These are phyloP conservation scores for Cytospora chrysosperma DNA, from an alignment of 2,329 filamentous ascomycete genomes.

Conservation along the genomic window DNA sequence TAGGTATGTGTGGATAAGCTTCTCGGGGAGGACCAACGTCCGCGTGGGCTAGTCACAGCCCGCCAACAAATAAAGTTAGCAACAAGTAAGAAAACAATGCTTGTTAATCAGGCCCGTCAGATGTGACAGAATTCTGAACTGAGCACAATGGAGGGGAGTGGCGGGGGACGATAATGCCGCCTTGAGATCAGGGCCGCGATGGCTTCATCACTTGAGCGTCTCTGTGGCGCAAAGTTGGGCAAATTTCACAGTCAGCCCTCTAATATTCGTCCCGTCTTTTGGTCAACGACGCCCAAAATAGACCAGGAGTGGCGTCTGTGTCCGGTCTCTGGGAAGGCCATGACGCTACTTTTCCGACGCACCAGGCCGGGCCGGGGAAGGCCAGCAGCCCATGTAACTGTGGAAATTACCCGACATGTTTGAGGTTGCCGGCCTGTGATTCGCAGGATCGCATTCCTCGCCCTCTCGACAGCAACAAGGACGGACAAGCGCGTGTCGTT, in stretches of 20 bases:
- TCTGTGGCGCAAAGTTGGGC: not conserved
- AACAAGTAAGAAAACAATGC: too few species aligned
- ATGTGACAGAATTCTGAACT: not conserved
- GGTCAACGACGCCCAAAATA: not conserved
- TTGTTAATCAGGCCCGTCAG: not conserved
- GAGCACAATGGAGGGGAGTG: not conserved
- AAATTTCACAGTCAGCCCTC: not conserved
- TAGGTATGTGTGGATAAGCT: not conserved
- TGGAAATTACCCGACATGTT: not conserved
- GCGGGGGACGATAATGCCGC: too few species aligned
- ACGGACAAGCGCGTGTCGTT: not conserved
- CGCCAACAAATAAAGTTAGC: not conserved
- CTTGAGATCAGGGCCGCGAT: not conserved
- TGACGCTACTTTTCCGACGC: constrained; percentile 1
- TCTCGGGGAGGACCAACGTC: not conserved
- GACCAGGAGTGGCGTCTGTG: not conserved
- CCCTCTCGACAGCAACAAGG: not conserved
- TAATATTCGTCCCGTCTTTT: not conserved
- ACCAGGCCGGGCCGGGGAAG: not conserved
- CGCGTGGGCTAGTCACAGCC: not conserved
- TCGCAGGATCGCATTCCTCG: not conserved
- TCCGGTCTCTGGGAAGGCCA: not conserved
- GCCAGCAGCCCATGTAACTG: not conserved
- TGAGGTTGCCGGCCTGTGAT: not conserved
- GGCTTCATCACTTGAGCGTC: not conserved